These are phyloP conservation scores for Artemisia argyi DNA, from an alignment of 129 eudicot genomes.

Conservation along the genomic window DNA sequence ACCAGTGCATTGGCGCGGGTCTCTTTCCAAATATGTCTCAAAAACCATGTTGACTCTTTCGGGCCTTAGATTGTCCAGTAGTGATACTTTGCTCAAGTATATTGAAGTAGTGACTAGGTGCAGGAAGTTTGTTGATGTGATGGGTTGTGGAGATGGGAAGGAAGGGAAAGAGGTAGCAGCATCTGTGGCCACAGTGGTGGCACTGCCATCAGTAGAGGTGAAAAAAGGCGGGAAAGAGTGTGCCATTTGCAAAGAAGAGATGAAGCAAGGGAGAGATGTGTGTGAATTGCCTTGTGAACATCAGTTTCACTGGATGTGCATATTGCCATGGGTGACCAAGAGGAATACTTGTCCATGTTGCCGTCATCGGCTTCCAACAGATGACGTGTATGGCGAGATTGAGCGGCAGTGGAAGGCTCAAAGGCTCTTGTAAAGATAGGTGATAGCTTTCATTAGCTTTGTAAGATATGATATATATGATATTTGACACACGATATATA, in stretches of 20 bases:
- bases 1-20: conserved; percentile 48
- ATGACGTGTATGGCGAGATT: conserved; percentile 79
- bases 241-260: conserved; percentile 79
- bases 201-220: conserved; percentile 65
- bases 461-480: not conserved
- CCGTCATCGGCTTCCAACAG: conserved; percentile 80
- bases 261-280: conserved; percentile 81
- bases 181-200: conserved; percentile 77
- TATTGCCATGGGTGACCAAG: conserved; percentile 83
- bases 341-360: conserved; percentile 92
- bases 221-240: conserved; percentile 55
- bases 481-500: not conserved
- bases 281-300: conserved; percentile 91
- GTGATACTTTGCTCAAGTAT: conserved; percentile 50
- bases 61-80: conserved; percentile 30
- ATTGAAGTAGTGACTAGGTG: conserved; percentile 57
- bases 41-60: conserved; percentile 45
- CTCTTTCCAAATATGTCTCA: conserved; percentile 31
- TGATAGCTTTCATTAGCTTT: conserved; percentile 22
- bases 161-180: conserved; percentile 61
- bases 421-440: conserved; percentile 56
- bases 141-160: conserved; percentile 42
- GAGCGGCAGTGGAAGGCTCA: conserved; percentile 76
- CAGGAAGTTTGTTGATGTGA: conserved; percentile 53
- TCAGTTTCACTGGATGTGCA: conserved; percentile 89